Conservation (phyloP, 306 rosid genomes). For the Amphicarpaea edgeworthii region DNA sequence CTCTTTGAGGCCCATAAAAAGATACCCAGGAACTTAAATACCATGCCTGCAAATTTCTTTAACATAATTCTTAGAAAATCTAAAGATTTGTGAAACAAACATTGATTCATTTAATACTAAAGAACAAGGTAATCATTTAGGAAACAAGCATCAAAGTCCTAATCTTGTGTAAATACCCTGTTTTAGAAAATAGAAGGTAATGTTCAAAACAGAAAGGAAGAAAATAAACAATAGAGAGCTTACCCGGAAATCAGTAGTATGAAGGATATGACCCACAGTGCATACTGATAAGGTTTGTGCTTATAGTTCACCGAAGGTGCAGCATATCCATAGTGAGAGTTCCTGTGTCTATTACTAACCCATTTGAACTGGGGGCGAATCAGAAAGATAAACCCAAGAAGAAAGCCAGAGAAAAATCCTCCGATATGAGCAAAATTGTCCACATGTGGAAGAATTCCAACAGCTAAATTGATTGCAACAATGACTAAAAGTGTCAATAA, state of each 20-base stretch:
- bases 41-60: constrained; percentile 15
- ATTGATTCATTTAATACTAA: too few relatives aligned
- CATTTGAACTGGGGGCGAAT: constrained; percentile 84
- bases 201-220: constrained; percentile 11
- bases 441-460: constrained; percentile 90
- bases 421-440: constrained; percentile 94
- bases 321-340: constrained; percentile 38
- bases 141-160: constrained; percentile 38
- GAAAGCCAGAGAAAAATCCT: constrained; percentile 86
- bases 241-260: constrained; percentile 64
- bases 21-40: not conserved
- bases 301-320: constrained; percentile 58
- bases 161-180: constrained; percentile 3
- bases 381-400: constrained; percentile 79
- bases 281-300: constrained; percentile 78
- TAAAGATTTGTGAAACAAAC: not conserved
- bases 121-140: too few relatives aligned
- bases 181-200: constrained; percentile 11
- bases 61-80: not conserved
- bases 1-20: not conserved
- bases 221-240: constrained; percentile 38
- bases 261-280: constrained; percentile 67
- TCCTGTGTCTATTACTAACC: constrained; percentile 57
- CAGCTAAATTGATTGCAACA: constrained; percentile 68
- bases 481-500: constrained; percentile 69